phyloP scores from a whole-genome alignment of 148 eudicot species.

The Rheum nobile region DNA sequence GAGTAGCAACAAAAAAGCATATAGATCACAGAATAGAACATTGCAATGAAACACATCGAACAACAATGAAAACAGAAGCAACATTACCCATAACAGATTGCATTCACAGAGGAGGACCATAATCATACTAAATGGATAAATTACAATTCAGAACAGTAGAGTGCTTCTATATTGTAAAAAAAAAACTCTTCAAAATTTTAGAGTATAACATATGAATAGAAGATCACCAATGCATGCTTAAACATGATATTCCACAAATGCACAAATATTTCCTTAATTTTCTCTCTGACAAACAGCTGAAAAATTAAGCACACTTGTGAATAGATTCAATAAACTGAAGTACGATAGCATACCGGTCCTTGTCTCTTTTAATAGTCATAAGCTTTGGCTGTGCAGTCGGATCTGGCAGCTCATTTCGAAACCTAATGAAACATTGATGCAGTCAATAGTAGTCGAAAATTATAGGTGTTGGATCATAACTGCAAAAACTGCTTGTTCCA shows the following conservation, averaged over 20 bases:
- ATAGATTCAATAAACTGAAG: neutral
- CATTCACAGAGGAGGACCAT: neutral
- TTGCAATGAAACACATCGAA: neutral
- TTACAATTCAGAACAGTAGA: neutral
- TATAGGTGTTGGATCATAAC: neutral
- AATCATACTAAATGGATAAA: neutral
- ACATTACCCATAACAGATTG: neutral
- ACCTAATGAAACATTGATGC: constrained; percentile 34
- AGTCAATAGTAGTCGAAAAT: neutral
- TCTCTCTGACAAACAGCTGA: neutral
- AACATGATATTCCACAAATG: neutral
- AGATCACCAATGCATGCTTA: neutral
- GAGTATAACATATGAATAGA: neutral
- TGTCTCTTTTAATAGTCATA: constrained; percentile 56
- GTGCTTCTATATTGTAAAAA: neutral
- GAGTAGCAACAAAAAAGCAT: neutral
- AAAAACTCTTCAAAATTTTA: neutral
- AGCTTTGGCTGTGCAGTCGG: constrained; percentile 85
- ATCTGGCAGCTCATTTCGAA: constrained; percentile 94
- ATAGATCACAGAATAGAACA: neutral
- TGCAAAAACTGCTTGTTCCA: neutral
- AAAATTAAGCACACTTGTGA: neutral
- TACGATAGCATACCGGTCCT: constrained; percentile 54
- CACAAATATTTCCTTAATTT: neutral
- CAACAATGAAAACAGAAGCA: neutral